These are phyloP conservation scores for Symbiodinium pilosum DNA, from an alignment of 73 alveolate genomes.

Conservation along the genomic window DNA sequence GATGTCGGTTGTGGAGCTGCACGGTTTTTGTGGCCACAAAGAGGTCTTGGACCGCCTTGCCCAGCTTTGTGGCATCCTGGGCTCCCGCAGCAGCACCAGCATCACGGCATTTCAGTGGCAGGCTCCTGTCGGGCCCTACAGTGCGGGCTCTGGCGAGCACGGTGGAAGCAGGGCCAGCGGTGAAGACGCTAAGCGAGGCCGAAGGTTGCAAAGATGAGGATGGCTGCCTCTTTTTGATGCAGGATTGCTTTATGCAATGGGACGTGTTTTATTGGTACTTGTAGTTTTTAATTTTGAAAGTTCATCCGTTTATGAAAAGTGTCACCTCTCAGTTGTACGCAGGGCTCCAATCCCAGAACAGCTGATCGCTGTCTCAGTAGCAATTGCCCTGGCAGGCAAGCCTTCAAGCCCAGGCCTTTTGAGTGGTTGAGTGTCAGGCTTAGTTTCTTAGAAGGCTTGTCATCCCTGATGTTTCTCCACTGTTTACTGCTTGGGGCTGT, in stretches of 20 bases:
- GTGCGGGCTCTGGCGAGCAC: neutral
- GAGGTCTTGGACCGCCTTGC: neutral
- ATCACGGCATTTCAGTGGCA: neutral
- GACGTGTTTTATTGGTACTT: too few species aligned
- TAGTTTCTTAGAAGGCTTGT: too few species aligned
- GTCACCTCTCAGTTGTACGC: too few species aligned
- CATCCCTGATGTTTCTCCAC: too few species aligned
- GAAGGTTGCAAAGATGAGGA: too few species aligned
- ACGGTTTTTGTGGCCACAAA: too few species aligned
- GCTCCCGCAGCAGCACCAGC: neutral
- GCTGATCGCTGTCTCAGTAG: neutral
- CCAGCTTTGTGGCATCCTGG: constrained; percentile 4
- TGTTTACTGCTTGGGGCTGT: too few species aligned
- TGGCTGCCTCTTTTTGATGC: too few species aligned
- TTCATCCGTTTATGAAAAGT: too few species aligned
- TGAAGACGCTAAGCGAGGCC: constrained; percentile 13
- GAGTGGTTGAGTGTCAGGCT: too few species aligned
- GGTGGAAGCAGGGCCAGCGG: neutral
- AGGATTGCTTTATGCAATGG: too few species aligned
- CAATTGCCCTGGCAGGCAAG: constrained; percentile 14
- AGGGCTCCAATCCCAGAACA: neutral
- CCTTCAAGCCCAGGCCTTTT: constrained; percentile 17
- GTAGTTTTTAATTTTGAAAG: too few species aligned
- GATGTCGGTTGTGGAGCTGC: neutral
- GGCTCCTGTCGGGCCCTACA: neutral